Evolutionary conservation across 495 filamentous ascomycete species (phyloP), one percentile per base, ranked within the genome.

Genomic region (Rostrohypoxylon terebratum): DNA sequence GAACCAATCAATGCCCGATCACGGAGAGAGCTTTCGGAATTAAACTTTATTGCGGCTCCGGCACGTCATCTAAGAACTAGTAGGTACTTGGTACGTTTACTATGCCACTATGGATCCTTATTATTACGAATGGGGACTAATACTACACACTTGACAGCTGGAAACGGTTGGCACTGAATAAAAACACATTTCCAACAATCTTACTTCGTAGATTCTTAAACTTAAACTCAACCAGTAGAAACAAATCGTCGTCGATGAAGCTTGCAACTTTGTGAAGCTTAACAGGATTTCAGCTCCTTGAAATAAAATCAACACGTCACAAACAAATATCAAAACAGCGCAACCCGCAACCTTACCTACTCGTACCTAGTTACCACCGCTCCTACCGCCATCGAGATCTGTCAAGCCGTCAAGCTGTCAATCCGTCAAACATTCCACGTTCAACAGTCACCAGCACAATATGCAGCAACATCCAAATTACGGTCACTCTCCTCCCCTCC

Each of bases 401-500:
- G n/a, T n/a, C n/a, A n/a, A n/a, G n/a, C n/a, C n/a, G n/a, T n/a
- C n/a, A n/a, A n/a, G n/a, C n/a, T n/a, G n/a, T n/a, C n/a, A n/a
- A 20, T 18, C 11, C 18, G 8, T 14, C 34, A 36, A 31, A 28
- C 6, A 28, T 3, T 28, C 28, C 3, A 3, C 6, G 6, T 3
- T 28, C 28, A 28, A 28, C 28, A 28, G 28, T 14, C 34, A 36
- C 20, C 18, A 28, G 14, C 20, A 42, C 66, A 84, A 78, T 44
- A 97, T 97, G 94, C 95, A 98, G 81, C 91, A 94, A 78, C 83
- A 87, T 69, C 85, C 87, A 53, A 97, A 94, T 82, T 90, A 88
- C 45, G 91, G 92, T 63, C 92, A 93, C 74, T 97, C 96, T 71
- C 96, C 96, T 76, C 96, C 96, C 45, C 91, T 99, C 68, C 96